These are phyloP conservation scores for Saccharomycopsis sp. DNA, from an alignment of 805 yeast species.

Conservation along the genomic window DNA sequence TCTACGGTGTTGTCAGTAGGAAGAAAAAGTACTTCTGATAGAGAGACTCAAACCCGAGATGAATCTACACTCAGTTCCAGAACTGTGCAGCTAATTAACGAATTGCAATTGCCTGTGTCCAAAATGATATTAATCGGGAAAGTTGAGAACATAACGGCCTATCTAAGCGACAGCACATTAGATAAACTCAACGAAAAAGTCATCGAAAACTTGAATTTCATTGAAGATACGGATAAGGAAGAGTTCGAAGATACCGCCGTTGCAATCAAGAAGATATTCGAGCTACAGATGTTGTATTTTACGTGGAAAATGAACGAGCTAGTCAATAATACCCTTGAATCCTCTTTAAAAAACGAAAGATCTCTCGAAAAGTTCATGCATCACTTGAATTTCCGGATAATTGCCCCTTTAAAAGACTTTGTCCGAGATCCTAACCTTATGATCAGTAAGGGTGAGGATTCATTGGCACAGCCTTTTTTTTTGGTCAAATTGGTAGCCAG, in stretches of 20 bases:
- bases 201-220: slow-evolving; percentile 19
- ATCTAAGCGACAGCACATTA: slow-evolving; percentile 22
- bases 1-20: slow-evolving; percentile 2
- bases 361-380: not conserved
- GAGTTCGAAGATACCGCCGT: not conserved
- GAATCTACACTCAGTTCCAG: not conserved
- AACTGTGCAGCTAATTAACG: not conserved
- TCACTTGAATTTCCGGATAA: not conserved
- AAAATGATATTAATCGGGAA: slow-evolving; percentile 22
- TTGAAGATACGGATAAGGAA: slow-evolving; percentile 6
- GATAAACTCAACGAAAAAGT: slow-evolving; percentile 21
- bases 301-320: not conserved
- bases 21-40: not conserved
- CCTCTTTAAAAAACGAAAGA: not conserved
- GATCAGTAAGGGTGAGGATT: not conserved
- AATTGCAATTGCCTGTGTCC: slow-evolving; percentile 12
- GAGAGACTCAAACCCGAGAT: not conserved
- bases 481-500: slow-evolving; percentile 24
- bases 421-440: not conserved
- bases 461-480: slow-evolving; percentile 7
- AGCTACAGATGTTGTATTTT: not conserved
- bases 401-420: not conserved
- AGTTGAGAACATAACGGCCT: slow-evolving; percentile 24
- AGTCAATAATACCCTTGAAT: not conserved
- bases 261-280: not conserved